Conservation (phyloP, 164 flowering plant species). For the Paratinospora sagittata region DNA sequence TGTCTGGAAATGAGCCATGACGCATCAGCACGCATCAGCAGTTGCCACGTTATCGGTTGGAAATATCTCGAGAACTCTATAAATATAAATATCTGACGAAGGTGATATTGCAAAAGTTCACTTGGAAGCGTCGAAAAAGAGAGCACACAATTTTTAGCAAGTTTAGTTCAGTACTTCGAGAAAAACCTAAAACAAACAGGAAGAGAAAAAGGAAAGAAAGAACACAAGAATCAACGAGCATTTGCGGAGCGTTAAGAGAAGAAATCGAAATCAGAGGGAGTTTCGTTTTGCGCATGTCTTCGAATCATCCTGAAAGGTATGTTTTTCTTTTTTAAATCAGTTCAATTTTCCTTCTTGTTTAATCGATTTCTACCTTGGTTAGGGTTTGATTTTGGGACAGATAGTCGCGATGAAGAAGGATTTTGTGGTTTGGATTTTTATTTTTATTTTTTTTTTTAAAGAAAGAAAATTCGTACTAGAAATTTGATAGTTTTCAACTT, state of each 20-base stretch:
- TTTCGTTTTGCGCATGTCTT: constrained; percentile 13
- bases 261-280: background rate
- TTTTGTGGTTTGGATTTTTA: background rate
- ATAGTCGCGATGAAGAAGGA: background rate
- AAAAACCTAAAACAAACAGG: background rate
- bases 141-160: too few relatives aligned
- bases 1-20: background rate
- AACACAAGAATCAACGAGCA: background rate
- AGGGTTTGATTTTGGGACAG: background rate
- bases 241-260: background rate
- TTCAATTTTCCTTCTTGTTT: background rate
- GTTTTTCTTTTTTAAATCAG: background rate
- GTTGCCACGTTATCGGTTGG: constrained; percentile 8
- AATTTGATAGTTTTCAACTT: too few relatives aligned
- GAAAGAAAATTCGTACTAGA: too few relatives aligned
- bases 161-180: background rate
- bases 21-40: background rate
- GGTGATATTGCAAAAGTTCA: background rate
- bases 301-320: constrained; percentile 11
- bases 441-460: too few relatives aligned
- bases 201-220: background rate
- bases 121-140: background rate
- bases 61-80: too few relatives aligned
- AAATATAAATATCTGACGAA: constrained; percentile 1
- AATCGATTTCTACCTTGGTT: background rate